These are phyloP conservation scores for Phialocephala subalpina DNA, from an alignment of 2,329 filamentous ascomycete genomes.

Conservation along the genomic window DNA sequence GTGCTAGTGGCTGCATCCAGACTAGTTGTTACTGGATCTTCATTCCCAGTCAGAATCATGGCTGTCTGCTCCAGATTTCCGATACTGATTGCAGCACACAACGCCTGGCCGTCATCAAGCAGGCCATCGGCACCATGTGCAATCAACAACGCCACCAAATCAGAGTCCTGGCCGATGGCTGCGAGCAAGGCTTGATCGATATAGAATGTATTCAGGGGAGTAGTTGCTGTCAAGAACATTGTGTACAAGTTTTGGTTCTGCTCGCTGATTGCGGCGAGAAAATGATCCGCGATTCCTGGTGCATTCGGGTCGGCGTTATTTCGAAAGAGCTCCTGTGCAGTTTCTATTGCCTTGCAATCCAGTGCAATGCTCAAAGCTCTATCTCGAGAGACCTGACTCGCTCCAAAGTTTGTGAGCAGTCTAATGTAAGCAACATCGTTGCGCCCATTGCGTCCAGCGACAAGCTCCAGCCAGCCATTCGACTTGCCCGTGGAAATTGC, in stretches of 20 bases:
- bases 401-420: constrained; percentile 14
- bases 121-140: constrained; percentile 15
- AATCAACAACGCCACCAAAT: constrained; percentile 14
- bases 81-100: constrained; percentile 4
- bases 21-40: neutral
- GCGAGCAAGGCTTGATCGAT: constrained; percentile 10
- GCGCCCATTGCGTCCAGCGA: neutral
- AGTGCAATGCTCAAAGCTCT: constrained; percentile 12
- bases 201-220: constrained; percentile 13
- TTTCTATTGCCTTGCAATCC: constrained; percentile 10
- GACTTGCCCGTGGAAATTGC: constrained; percentile 8
- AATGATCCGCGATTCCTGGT: constrained; percentile 9
- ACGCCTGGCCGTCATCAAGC: constrained; percentile 12
- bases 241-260: constrained; percentile 13
- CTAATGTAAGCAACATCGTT: constrained; percentile 16
- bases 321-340: constrained; percentile 15
- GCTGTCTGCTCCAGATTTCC: constrained; percentile 7
- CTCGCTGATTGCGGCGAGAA: constrained; percentile 11
- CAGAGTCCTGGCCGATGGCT: constrained; percentile 10
- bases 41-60: constrained; percentile 7
- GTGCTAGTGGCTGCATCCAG: neutral
- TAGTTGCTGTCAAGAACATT: constrained; percentile 14
- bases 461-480: constrained; percentile 14
- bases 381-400: constrained; percentile 14
- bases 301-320: constrained; percentile 13